Evolutionary conservation across 1,284 basidiomycete genomes (phyloP), one percentile per base, ranked within the genome.

Genomic region (Boletus sp.): DNA sequence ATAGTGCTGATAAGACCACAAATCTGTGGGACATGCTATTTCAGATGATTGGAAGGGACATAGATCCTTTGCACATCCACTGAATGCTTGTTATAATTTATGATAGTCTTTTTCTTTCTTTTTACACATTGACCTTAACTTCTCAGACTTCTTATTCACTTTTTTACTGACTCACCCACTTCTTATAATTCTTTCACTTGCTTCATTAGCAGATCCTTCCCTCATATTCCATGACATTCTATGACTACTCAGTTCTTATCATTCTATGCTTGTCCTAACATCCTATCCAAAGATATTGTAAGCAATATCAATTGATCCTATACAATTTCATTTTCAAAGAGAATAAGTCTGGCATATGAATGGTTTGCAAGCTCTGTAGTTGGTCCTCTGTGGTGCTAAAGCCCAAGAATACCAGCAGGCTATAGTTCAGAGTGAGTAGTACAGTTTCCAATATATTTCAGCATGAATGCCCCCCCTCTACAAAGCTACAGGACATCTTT

Each of bases 381-480:
- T 62, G 60, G 60, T 6, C 1, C 1, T 62, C 52, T 2, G 38
- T 11, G 0, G 4, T 23, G 3, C 6, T 60, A 16, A 51, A 27
- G 19, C 21, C 16, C 8, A 31, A 28, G 1, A 35, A 60, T 5
- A 9, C 23, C 3, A 7, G 37, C 2, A 43, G 43, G 0, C 4
- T 25, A 17, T 8, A 59, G 6, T 37, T 21, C 16, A 27, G 31
- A 6, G 2, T 54, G 9, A 54, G 30, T 17, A 55, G 51, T 23
- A 61, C 27, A 0, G 9, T 35, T 17, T 48, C 52, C 4, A 11
- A 62, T 7, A 31, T 62, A 6, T 60, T 21, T 7, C 59, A 56
- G 59, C 59, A 60, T 14, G 33, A 60, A 8, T 60, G 59, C n/a
- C 56, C 59, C 7, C 38, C 38, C 1, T 44, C 49, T 17, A 7